Base-by-base conservation (phyloP, 345 rosid species). In the Camelina sativa region DNA sequence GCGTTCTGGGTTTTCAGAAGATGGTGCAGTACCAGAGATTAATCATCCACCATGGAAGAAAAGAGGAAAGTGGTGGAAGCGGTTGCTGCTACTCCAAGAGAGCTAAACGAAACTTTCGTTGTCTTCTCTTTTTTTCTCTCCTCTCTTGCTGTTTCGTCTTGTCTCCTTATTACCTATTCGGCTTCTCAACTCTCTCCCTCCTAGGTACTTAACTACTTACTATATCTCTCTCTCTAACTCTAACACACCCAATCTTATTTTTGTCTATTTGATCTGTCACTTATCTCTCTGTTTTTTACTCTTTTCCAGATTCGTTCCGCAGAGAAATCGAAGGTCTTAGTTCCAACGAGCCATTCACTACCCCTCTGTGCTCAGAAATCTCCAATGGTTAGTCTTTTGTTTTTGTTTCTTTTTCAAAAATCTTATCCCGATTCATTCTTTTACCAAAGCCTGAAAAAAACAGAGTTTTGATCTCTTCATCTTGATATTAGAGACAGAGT, bases 141-240 rank as follows among this genome's bases (percentile, higher is more conserved):
- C 80, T 92, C 54, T 90, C 87, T 67, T 90, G 86, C 74, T 73
- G 73, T 79, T 77, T 92, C 69, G 58, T 93, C 30, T 43, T 89
- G 71, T 80, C 81, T 34, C 88, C 89, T 81, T 77, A 80, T 63
- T 62, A 62, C 53, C 67, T 83, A 67, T 80, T 88, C 34, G 72
- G 80, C 76, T 79, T 83, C 71, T 84, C 91, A 40, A 55, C 86
- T 74, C 74, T 82, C 54, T 86, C 88, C 54, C 81, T 85, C 20
- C 28, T 83, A 63, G 83, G 97, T 93, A 82, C 53, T n/a, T n/a
- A n/a, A n/a, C n/a, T n/a, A n/a, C n/a, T 10, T 93, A 82, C 50
- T 10, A n/a, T 22, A 17, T 59, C 38, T 41, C 37, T 30, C 53
- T 62, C 10, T n/a, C n/a, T n/a, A n/a, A n/a, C n/a, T n/a, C n/a